Base-by-base conservation (phyloP, 257 asterid species). In the Phtheirospermum japonicum region DNA sequence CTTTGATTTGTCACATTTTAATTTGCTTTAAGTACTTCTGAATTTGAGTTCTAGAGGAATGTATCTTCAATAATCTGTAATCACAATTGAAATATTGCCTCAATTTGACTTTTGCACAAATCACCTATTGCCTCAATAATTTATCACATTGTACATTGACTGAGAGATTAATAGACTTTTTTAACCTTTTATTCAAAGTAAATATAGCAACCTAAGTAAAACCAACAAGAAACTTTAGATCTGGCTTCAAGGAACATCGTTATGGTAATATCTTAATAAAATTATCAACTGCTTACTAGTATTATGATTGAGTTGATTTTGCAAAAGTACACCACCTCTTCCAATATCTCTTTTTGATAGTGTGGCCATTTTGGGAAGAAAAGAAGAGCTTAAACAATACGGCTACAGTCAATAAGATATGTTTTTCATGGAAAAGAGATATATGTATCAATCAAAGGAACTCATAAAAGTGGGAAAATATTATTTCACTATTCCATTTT, bases 301-400 rank as follows among this genome's bases (percentile, higher is more conserved):
- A n/a, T n/a, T n/a, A 3, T 31, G 4, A n/a, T 60, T 63, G 23
- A 52, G 40, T 32, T 6, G 4, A 14, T 66, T 70, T 26, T 46
- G 26, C n/a, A n/a, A 7, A 51, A 66, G 9, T 49, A n/a, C n/a
- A 55, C 31, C 9, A 50, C 32, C 31, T 65, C 61, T 36, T 51
- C 68, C 50, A 13, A 8, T 14, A 12, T 50, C 34, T 28, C 71
- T 64, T 45, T 31, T 30, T 18, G 20, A 36, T 33, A 18, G 66
- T 46, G 50, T 32, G 55, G 57, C 45, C 33, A 50, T 45, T 57
- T 66, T 75, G 64, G 75, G 76, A 31, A 40, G 54, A 61, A 74
- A 48, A 49, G 46, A 40, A 48, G 62, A 32, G 37, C 52, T 16
- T 59, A 56, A 64, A 30, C 60, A 39, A 74, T 64, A 68, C 51